Conservation (phyloP, 805 yeast species). For the Ogataea neopini region DNA sequence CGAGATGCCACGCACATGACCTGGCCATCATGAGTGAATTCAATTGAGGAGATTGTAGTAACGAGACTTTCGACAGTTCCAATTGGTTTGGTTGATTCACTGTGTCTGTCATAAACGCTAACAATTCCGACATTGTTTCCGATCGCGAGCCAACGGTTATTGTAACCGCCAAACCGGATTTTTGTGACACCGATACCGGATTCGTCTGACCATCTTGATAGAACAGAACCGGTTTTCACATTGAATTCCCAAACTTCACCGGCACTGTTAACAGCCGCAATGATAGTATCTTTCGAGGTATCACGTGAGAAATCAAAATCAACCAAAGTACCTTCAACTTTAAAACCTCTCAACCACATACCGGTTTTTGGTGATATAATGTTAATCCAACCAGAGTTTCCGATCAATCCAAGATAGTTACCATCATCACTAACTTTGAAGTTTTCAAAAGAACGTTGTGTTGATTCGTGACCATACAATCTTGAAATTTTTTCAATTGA, state of each 20-base stretch:
- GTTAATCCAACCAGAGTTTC: constrained; percentile 91
- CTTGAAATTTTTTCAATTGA: constrained; percentile 81
- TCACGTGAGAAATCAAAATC: constrained; percentile 68
- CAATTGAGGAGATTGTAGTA: constrained; percentile 72
- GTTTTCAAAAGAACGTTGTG: constrained; percentile 84
- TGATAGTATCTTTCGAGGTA: constrained; percentile 39
- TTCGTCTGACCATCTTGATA: constrained; percentile 79
- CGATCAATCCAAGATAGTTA: constrained; percentile 68
- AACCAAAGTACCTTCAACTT: constrained; percentile 81
- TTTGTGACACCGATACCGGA: constrained; percentile 84
- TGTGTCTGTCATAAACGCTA: constrained; percentile 70
- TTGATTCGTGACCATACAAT: constrained; percentile 86
- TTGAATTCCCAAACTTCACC: constrained; percentile 94
- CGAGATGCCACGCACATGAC: constrained; percentile 82
- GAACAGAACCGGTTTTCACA: constrained; percentile 48
- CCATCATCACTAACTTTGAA: constrained; percentile 80
- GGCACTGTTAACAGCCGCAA: constrained; percentile 62
- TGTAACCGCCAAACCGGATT: constrained; percentile 67
- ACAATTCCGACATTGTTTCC: constrained; percentile 91
- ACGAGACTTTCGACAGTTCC: constrained; percentile 76
- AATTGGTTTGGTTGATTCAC: constrained; percentile 44
- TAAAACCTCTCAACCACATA: constrained; percentile 85
- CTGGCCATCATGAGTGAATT: constrained; percentile 87
- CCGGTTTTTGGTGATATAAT: constrained; percentile 73
- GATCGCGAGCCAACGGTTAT: constrained; percentile 80